Conservation (phyloP, 2,329 filamentous ascomycete species). For the Phyllosticta citrichinensis region DNA sequence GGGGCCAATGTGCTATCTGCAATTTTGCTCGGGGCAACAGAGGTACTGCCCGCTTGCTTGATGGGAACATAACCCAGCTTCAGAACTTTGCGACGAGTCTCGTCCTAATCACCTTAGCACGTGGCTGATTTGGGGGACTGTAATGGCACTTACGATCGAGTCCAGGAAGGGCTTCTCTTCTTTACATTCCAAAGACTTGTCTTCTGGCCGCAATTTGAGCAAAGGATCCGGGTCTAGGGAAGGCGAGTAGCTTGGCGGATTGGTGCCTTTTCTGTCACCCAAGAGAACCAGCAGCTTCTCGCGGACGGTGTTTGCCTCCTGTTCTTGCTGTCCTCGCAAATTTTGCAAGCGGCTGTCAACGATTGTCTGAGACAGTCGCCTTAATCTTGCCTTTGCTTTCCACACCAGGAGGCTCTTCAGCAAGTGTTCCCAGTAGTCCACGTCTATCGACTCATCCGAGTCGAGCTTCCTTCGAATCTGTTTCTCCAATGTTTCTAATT, state of each 20-base stretch:
- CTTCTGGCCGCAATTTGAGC: conserved; percentile 53
- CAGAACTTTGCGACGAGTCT: conserved; percentile 50
- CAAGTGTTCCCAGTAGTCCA: conserved; percentile 95
- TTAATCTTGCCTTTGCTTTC: conserved; percentile 82
- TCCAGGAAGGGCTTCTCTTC: conserved; percentile 51
- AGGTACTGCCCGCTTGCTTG: conserved; percentile 30
- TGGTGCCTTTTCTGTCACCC: background rate
- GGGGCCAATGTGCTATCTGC: conserved; percentile 38
- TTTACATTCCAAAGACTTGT: conserved; percentile 49
- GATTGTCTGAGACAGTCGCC: conserved; percentile 67
- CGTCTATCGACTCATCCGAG: conserved; percentile 86
- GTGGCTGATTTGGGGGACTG: conserved; percentile 8
- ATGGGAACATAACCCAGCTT: conserved; percentile 61
- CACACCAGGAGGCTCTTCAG: conserved; percentile 75
- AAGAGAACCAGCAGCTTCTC: conserved; percentile 33
- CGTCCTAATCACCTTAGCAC: conserved; percentile 26
- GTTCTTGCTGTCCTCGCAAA: conserved; percentile 56
- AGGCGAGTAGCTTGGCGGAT: background rate
- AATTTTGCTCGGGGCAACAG: conserved; percentile 20
- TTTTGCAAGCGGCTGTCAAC: conserved; percentile 57
- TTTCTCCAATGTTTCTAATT: conserved; percentile 75
- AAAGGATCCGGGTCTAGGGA: conserved; percentile 55
- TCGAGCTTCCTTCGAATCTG: conserved; percentile 80
- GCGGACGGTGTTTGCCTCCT: conserved; percentile 51
- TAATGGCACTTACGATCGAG: conserved; percentile 36